A percentile compares a stretch with the other conserved stretches of the same genome.
Evolutionary conservation across 78 protist genomes (phyloP).

Genomic region (Mastigamoeba balamuthi): DNA sequence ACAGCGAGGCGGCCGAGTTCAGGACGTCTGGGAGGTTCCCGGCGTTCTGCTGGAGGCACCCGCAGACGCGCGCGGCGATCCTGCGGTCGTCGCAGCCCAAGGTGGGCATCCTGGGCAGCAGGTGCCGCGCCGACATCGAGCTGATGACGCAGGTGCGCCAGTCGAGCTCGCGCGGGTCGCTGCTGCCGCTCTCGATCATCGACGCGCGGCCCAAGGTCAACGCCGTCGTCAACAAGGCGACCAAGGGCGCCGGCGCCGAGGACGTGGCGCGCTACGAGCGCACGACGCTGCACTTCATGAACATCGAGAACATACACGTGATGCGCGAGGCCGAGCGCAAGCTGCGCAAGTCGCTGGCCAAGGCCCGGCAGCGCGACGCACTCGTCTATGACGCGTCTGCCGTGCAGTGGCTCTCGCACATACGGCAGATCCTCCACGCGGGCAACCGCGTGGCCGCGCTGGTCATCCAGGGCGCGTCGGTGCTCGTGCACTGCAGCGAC

Average conservation of each 20-base stretch:
- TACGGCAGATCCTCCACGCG: neutral
- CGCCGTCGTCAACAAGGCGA: conserved; percentile 60
- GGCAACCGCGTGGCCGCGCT: neutral
- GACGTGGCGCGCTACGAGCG: conserved; percentile 19
- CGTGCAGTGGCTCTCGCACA: neutral
- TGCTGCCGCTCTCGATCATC: conserved; percentile 20
- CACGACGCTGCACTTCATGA: conserved; percentile 34
- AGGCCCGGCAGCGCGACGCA: neutral
- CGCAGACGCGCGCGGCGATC: conserved; percentile 6
- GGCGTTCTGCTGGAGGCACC: conserved; percentile 49
- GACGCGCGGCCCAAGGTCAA: conserved; percentile 73
- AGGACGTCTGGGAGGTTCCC: conserved; percentile 58
- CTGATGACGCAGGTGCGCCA: neutral
- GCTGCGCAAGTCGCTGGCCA: neutral
- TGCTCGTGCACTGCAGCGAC: conserved; percentile 47
- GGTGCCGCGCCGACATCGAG: conserved; percentile 16
- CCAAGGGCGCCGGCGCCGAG: conserved; percentile 66
- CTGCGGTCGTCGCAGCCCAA: conserved; percentile 58
- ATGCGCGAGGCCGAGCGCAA: conserved; percentile 41
- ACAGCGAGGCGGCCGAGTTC: conserved; percentile 43
- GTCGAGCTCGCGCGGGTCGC: neutral
- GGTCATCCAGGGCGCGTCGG: neutral
- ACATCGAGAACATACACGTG: conserved; percentile 79
- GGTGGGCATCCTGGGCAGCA: conserved; percentile 29
- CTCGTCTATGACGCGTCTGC: neutral